Evolutionary conservation across 1,139 yeast genomes (phyloP), one percentile per base, ranked within the genome.

Genomic region (Blastobotrys raffinosifermentans): DNA sequence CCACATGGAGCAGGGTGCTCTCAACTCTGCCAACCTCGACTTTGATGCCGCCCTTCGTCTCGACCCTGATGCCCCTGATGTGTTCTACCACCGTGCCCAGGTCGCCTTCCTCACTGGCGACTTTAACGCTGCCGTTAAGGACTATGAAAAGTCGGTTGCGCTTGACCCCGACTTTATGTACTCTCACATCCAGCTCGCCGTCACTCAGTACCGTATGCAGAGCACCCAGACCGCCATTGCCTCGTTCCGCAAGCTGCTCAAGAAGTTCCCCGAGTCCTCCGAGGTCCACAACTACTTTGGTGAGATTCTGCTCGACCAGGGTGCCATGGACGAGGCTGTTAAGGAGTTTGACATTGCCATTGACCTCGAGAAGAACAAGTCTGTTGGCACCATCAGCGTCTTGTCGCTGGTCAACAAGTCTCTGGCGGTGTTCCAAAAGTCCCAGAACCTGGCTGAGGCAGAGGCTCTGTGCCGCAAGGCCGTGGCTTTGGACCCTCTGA

Each of bases 261-360:
- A 73, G 61, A 73, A 72, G 59, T 86, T 85, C 76, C 93, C 96
- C 51, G 75, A 91, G 23, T 73, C 82, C 37, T 86, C 96, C 39
- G 96, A 86, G 63, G 84, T 87, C 52, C 94, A 93, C 66, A 89
- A 87, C 69, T 93, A 89, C 64, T 86, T 80, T 58, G 98, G 97
- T 57, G 98, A 91, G 67, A 81, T 91, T 38, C 72, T 89, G 55
- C 79, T 87, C 47, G 97, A 91, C 59, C 75, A 76, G 54, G 82
- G 83, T 53, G 84, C 83, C 50, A 67, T 74, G 43, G 73, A 65
- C 31, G 80, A 73, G 47, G 96, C 98, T 43, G 65, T 77, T 44
- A 77, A 77, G 60, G 91, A 87, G 68, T 91, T 87, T 60, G 96
- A 89, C 50, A 74, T 75, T 54, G 89, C 98, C 41, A 80, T 80